Conservation (phyloP, 2,329 filamentous ascomycete genomes). For the Hypoxylon sp. region DNA sequence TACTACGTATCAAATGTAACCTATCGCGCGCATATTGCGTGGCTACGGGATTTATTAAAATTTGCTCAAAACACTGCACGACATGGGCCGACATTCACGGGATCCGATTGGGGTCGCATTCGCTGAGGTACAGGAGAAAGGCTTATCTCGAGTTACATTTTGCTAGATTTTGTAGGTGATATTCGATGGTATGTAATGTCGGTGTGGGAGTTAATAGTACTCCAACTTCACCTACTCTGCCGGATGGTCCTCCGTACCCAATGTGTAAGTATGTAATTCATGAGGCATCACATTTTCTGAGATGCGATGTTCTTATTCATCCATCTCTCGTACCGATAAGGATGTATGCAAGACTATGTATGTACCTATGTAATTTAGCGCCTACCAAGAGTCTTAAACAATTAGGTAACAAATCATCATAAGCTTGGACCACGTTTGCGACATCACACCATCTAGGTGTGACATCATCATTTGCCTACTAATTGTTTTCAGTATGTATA, state of each 20-base stretch:
- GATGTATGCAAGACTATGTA: neutral
- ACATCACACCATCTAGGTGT: slow-evolving; percentile 27
- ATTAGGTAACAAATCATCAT: neutral
- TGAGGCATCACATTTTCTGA: neutral
- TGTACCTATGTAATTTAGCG: no score
- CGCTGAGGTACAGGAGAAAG: slow-evolving; percentile 26
- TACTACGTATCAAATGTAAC: slow-evolving; percentile 42
- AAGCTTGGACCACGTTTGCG: slow-evolving; percentile 8
- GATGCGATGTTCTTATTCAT: slow-evolving; percentile 8
- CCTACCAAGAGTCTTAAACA: slow-evolving; percentile 7
- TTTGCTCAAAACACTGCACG: slow-evolving; percentile 44
- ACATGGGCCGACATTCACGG: slow-evolving; percentile 43
- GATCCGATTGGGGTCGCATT: slow-evolving; percentile 43
- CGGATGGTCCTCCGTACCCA: neutral
- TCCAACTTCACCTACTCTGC: slow-evolving; percentile 18
- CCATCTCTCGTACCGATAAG: slow-evolving; percentile 3
- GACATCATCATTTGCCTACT: slow-evolving; percentile 45
- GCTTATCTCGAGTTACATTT: slow-evolving; percentile 43
- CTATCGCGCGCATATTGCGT: slow-evolving; percentile 35
- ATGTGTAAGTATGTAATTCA: neutral
- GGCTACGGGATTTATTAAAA: slow-evolving; percentile 43
- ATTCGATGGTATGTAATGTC: slow-evolving; percentile 23
- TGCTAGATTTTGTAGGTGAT: slow-evolving; percentile 18
- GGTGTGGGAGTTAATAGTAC: slow-evolving; percentile 27
- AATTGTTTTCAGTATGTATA: slow-evolving; percentile 1